phyloP scores from a whole-genome alignment of 2,329 filamentous ascomycete species.

The Colletotrichum sublineola region DNA sequence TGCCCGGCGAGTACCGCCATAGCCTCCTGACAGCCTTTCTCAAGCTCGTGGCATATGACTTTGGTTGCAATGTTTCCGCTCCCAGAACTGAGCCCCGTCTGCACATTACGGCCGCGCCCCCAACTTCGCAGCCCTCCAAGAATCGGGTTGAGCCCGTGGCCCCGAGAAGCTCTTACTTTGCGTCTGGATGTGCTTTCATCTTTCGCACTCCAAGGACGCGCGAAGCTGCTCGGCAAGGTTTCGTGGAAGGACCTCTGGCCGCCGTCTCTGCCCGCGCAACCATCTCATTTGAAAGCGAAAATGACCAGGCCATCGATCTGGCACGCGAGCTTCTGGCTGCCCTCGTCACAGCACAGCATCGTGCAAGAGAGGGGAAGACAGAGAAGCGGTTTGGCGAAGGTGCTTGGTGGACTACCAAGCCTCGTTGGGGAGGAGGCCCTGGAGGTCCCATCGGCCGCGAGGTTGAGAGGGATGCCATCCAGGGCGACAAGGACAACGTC shows the following conservation, averaged over 20 bases:
- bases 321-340: slow-evolving; percentile 72
- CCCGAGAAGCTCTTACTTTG: slow-evolving; percentile 66
- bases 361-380: slow-evolving; percentile 67
- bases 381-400: slow-evolving; percentile 70
- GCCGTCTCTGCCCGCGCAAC: slow-evolving; percentile 70
- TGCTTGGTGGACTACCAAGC: slow-evolving; percentile 72
- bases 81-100: slow-evolving; percentile 71
- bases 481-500: slow-evolving; percentile 61
- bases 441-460: slow-evolving; percentile 75
- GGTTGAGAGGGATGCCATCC: slow-evolving; percentile 61
- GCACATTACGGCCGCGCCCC: slow-evolving; percentile 60
- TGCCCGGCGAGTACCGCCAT: slow-evolving; percentile 71
- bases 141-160: slow-evolving; percentile 14
- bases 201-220: slow-evolving; percentile 72
- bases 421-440: slow-evolving; percentile 73
- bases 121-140: slow-evolving; percentile 44
- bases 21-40: slow-evolving; percentile 70
- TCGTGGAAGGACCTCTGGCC: slow-evolving; percentile 73
- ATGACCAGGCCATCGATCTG: slow-evolving; percentile 73
- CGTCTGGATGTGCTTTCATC: slow-evolving; percentile 71
- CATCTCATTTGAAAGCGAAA: slow-evolving; percentile 64
- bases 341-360: slow-evolving; percentile 74
- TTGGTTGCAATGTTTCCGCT: slow-evolving; percentile 71
- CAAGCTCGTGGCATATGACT: slow-evolving; percentile 75
- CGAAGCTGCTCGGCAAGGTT: slow-evolving; percentile 69